Conservation (phyloP, 179 eudicot genomes). For the Beta corolliflora region DNA sequence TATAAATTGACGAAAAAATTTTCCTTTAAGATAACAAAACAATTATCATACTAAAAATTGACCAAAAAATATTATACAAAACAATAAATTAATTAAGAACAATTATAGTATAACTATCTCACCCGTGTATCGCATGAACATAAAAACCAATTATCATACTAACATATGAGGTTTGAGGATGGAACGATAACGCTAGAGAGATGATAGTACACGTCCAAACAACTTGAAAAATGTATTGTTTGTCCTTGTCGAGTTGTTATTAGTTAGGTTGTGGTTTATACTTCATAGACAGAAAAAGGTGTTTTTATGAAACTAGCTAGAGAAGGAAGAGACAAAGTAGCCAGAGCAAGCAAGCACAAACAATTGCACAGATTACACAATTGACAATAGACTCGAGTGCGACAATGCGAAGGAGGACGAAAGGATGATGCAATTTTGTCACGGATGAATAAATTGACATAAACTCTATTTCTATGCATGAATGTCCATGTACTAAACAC, state of each 20-base stretch:
- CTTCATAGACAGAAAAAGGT: neutral
- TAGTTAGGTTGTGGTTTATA: neutral
- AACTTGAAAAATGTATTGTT: neutral
- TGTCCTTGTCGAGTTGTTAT: slow-evolving; percentile 2
- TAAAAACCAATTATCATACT: no score
- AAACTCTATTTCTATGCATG: neutral
- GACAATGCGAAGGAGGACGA: neutral
- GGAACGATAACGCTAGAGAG: no score
- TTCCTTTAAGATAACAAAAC: no score
- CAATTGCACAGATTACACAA: neutral
- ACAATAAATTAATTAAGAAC: no score
- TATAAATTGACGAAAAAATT: no score
- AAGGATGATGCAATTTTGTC: neutral
- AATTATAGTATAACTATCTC: no score
- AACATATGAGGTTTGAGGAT: no score
- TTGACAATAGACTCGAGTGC: neutral
- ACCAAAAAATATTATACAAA: no score
- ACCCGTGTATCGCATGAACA: no score
- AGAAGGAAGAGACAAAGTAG: neutral
- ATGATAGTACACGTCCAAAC: neutral
- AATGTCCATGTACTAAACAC: neutral
- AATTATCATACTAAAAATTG: no score
- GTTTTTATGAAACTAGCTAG: neutral
- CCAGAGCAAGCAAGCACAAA: neutral
- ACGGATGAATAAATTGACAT: neutral